A percentile compares a stretch with the other conserved stretches of the same genome.
These are phyloP conservation scores for Tritrichomonas foetus DNA, from an alignment of 208 protist species.

Conservation along the genomic window DNA sequence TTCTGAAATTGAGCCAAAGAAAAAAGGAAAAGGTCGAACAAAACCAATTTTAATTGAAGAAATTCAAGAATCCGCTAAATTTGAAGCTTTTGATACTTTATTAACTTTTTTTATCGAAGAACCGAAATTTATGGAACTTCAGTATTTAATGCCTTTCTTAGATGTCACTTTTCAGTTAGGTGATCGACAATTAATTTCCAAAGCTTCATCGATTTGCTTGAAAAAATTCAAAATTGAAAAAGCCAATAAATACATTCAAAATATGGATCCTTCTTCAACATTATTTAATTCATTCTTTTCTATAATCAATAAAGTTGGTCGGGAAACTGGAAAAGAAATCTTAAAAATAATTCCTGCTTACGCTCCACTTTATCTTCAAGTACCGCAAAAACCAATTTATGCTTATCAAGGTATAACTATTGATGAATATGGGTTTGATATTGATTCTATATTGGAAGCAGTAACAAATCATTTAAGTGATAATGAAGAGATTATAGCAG, in stretches of 20 bases:
- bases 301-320: neutral
- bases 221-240: neutral
- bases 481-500: neutral
- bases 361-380: neutral
- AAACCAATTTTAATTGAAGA: neutral
- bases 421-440: neutral
- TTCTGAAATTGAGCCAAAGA: neutral
- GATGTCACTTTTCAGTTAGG: neutral
- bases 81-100: neutral
- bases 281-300: slow-evolving; percentile 1
- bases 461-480: neutral
- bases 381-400: neutral
- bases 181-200: neutral
- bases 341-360: neutral
- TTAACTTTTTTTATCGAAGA: neutral
- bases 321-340: neutral
- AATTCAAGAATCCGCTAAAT: neutral
- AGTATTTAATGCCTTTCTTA: neutral
- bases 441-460: neutral
- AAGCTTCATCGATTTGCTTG: neutral
- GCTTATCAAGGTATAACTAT: neutral
- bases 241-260: neutral
- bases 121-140: neutral
- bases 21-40: neutral
- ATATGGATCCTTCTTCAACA: neutral